phyloP scores from a whole-genome alignment of 2,329 filamentous ascomycete species.

The Rutstroemia sp. region DNA sequence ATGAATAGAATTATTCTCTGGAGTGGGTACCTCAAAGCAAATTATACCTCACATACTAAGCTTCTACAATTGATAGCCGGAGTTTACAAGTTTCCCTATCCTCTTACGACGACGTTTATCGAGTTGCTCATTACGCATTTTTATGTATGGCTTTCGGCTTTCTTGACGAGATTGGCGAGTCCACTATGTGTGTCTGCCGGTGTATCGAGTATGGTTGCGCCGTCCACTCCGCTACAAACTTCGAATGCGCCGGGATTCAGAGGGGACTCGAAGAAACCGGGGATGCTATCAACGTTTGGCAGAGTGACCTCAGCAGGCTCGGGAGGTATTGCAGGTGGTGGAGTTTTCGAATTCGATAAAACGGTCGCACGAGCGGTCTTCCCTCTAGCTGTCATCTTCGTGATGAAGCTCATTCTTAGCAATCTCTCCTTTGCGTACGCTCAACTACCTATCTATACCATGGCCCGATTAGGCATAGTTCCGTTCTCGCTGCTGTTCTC shows the following conservation, averaged over 20 bases:
- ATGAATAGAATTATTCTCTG: slow-evolving; percentile 45
- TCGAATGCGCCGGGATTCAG: slow-evolving; percentile 22
- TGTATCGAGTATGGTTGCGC: slow-evolving; percentile 36
- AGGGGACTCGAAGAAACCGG: slow-evolving; percentile 25
- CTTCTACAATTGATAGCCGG: slow-evolving; percentile 32
- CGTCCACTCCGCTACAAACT: slow-evolving; percentile 34
- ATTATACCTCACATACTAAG: slow-evolving; percentile 27
- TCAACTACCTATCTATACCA: slow-evolving; percentile 43
- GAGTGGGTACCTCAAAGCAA: slow-evolving; percentile 31
- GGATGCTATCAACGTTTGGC: slow-evolving; percentile 21
- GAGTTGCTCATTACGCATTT: slow-evolving; percentile 43
- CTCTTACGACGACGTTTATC: slow-evolving; percentile 41
- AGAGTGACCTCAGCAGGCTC: slow-evolving; percentile 28
- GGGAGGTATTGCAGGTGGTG: slow-evolving; percentile 45
- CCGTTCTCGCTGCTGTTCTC: slow-evolving; percentile 43
- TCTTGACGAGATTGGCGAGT: slow-evolving; percentile 39
- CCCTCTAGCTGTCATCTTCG: slow-evolving; percentile 41
- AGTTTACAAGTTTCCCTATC: slow-evolving; percentile 45
- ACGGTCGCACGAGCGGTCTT: slow-evolving; percentile 39
- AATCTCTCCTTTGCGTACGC: slow-evolving; percentile 48
- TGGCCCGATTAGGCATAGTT: slow-evolving; percentile 43
- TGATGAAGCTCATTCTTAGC: slow-evolving; percentile 43
- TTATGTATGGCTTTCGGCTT: slow-evolving; percentile 39
- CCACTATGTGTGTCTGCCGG: slow-evolving; percentile 32
- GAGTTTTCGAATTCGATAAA: slow-evolving; percentile 44